phyloP scores from a whole-genome alignment of 306 rosid species.

The Cicer yamashitae region DNA sequence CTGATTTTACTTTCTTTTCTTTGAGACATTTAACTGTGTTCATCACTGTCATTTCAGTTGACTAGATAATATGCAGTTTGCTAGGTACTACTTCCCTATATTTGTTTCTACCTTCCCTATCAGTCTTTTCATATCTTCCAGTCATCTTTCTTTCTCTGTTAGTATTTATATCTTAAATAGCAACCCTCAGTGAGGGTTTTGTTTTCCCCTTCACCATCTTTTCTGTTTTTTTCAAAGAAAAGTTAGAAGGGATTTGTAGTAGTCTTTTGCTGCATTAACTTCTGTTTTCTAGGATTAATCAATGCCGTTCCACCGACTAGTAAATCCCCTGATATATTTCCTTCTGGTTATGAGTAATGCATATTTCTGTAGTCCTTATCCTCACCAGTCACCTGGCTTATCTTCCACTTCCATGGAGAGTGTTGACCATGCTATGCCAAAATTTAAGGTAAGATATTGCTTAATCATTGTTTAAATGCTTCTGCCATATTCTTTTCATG shows the following conservation, averaged over 20 bases:
- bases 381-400: conserved; percentile 34
- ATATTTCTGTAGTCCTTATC: conserved; percentile 41
- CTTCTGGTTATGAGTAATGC: conserved; percentile 40
- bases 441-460: conserved; percentile 53
- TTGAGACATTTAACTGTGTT: conserved; percentile 22
- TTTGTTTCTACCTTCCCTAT: conserved; percentile 10
- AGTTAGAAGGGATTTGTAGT: conserved; percentile 59
- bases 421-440: conserved; percentile 55
- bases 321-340: conserved; percentile 18
- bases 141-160: conserved; percentile 36
- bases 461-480: conserved; percentile 1
- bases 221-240: conserved; percentile 74
- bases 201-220: conserved; percentile 54
- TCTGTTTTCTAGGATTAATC: conserved; percentile 45
- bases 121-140: conserved; percentile 34
- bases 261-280: conserved; percentile 47
- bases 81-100: conserved; percentile 14
- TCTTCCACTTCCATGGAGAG: conserved; percentile 48
- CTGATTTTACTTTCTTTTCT: conserved; percentile 11
- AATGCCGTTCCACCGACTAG: conserved; percentile 41
- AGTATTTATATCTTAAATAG: conserved; percentile 25
- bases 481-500: background rate
- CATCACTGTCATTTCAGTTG: conserved; percentile 24
- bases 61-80: conserved; percentile 35
- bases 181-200: conserved; percentile 46